phyloP scores from a whole-genome alignment of 768 basidiomycete species.

The Auricularia sp. region DNA sequence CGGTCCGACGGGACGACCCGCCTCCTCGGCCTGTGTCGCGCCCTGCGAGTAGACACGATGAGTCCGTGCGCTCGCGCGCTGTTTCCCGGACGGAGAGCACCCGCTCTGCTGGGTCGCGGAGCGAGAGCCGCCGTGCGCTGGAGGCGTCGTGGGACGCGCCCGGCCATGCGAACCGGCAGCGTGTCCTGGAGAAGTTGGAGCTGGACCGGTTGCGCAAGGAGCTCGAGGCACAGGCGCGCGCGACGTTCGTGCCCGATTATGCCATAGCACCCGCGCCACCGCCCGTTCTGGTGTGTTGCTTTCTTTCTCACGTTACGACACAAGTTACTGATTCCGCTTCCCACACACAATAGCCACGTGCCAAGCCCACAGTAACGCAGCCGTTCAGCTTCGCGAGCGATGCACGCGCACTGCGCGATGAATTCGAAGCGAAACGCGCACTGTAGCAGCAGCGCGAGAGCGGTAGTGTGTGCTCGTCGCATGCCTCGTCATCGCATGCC shows the following conservation, averaged over 20 bases:
- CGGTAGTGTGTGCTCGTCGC: not conserved
- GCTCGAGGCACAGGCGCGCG: too few relatives aligned
- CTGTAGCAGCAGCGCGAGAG: slow-evolving; percentile 10
- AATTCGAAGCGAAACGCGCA: slow-evolving; percentile 24
- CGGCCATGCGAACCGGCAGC: too few relatives aligned
- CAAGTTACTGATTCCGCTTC: not conserved
- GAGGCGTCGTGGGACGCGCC: not conserved
- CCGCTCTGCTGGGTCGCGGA: not conserved
- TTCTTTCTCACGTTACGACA: not conserved
- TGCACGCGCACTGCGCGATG: slow-evolving; percentile 34
- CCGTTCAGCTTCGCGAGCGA: slow-evolving; percentile 46
- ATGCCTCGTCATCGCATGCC: not conserved
- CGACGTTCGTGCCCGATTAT: not conserved
- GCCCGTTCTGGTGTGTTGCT: not conserved
- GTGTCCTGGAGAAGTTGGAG: too few relatives aligned
- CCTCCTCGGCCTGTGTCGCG: not conserved
- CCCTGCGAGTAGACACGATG: not conserved
- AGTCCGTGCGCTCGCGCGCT: not conserved
- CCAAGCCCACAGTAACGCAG: slow-evolving; percentile 32
- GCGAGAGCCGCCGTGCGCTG: not conserved
- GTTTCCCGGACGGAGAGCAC: not conserved
- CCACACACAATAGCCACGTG: not conserved
- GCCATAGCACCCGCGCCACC: not conserved
- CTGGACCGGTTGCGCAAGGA: too few relatives aligned
- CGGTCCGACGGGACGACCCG: not conserved